phyloP scores from a whole-genome alignment of 2,329 filamentous ascomycete genomes.

The Cercospora sesami region DNA sequence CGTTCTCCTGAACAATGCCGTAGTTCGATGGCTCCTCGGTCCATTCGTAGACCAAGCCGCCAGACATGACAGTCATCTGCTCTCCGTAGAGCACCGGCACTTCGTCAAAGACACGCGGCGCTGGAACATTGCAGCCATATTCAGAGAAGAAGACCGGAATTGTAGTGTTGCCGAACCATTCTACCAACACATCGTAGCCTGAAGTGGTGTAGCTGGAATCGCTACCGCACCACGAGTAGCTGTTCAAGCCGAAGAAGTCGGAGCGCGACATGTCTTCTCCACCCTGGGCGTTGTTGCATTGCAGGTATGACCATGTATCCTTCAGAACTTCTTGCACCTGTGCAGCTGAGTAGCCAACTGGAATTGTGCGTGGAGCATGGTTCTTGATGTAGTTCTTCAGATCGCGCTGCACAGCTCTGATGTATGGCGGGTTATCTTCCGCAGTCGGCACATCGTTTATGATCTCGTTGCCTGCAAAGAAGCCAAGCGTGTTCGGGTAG shows the following conservation, averaged over 20 bases:
- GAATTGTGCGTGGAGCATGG: conserved; percentile 58
- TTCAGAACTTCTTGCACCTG: conserved; percentile 72
- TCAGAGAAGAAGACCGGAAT: conserved; percentile 82
- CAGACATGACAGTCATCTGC: conserved; percentile 71
- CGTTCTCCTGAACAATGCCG: conserved; percentile 50
- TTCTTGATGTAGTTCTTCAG: conserved; percentile 67
- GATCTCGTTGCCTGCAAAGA: conserved; percentile 69
- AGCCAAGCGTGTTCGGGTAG: conserved; percentile 65
- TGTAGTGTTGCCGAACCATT: conserved; percentile 64
- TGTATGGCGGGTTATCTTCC: conserved; percentile 57
- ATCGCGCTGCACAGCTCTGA: conserved; percentile 64
- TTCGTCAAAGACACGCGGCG: conserved; percentile 74
- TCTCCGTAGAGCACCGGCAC: conserved; percentile 69
- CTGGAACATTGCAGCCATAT: conserved; percentile 72
- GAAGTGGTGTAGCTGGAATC: conserved; percentile 63
- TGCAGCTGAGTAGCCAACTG: conserved; percentile 69
- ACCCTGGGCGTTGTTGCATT: conserved; percentile 61
- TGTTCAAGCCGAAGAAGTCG: conserved; percentile 77
- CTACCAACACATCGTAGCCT: conserved; percentile 63
- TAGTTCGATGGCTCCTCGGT: conserved; percentile 66
- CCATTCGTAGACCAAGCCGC: conserved; percentile 80
- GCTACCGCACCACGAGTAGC: conserved; percentile 72
- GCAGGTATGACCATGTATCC: conserved; percentile 74
- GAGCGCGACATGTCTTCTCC: conserved; percentile 59
- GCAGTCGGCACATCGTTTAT: conserved; percentile 61